phyloP scores from a whole-genome alignment of 176 grass and related monocot genomes.

The Olyra latifolia region DNA sequence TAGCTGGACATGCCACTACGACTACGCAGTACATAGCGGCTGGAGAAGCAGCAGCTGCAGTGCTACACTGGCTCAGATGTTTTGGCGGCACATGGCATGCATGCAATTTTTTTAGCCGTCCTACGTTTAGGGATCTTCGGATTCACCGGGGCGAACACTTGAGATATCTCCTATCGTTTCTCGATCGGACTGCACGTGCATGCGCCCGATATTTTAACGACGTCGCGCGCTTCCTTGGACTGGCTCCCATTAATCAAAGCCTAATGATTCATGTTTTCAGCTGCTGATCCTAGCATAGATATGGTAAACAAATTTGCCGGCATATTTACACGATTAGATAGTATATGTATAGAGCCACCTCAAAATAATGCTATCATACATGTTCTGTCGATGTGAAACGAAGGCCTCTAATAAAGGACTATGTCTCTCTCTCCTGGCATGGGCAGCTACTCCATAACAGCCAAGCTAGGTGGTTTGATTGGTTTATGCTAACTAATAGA shows the following conservation, averaged over 20 bases:
- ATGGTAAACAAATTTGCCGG: neutral
- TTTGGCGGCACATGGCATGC: neutral
- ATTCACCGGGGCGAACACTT: neutral
- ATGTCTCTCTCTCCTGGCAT: neutral
- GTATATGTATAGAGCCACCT: neutral
- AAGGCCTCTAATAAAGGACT: neutral
- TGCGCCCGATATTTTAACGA: neutral
- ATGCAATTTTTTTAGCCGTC: neutral
- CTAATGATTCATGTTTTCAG: constrained; percentile 7
- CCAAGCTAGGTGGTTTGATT: neutral
- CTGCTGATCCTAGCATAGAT: neutral
- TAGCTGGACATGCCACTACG: no score
- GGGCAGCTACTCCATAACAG: neutral
- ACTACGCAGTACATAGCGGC: no score
- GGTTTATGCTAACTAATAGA: neutral
- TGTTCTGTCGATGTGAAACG: neutral
- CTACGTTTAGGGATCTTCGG: constrained; percentile 24
- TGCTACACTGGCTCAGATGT: neutral
- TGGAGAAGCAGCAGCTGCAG: neutral
- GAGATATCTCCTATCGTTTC: neutral
- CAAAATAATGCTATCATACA: neutral
- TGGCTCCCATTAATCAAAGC: neutral
- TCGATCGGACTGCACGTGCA: constrained; percentile 28
- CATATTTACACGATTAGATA: neutral
- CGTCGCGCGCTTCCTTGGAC: neutral